Base-by-base conservation (phyloP, 495 filamentous ascomycete genomes). In the Hyphodiscus hymeniophilus region DNA sequence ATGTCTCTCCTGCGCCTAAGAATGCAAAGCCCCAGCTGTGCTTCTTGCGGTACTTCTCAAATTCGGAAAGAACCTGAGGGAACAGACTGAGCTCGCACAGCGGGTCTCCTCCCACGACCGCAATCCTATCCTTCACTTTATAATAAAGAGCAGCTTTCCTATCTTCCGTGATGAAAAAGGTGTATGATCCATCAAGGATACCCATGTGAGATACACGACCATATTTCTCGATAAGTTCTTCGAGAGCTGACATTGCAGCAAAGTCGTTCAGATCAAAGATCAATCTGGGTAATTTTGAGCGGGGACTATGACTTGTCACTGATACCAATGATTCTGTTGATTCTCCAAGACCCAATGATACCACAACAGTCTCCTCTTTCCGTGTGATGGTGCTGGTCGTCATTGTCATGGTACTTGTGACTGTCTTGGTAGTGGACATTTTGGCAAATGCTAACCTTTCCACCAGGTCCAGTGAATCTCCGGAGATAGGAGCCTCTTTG, bases 171-270 rank as follows among this genome's bases (percentile, higher is more conserved):
- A 71, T 53, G 44, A 71, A 72, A 43, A 70, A 64, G 3, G 48
- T 57, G 45, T 72, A 71, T 44, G 66, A 67, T 24, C 42, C 61
- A 38, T 72, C 69, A 1, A 72, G 60, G 20, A 72, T 62, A 1
- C 66, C 69, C 67, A 70, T 71, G 52, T 72, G 64, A 7, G 67
- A 68, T 2, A 67, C 64, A 0, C 57, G 59, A 11, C 69, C 65
- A 39, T 71, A 63, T 7, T 54, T 43, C 3, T 55, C 46, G 0
- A 66, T 60, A 3, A 72, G 52, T 0, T 38, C 44, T 28, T 64
- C 55, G 15, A 68, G 60, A 20, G 63, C 55, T 3, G 56, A 48
- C 38, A 62, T 56, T 0, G 62, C 63, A 18, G 51, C 50, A 45
- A 67, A 60, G 32, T 66, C 62, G 8, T 55, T 52, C 2, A 66